Evolutionary conservation across 2,329 filamentous ascomycete genomes (phyloP), one percentile per base, ranked within the genome.

Genomic region (Pseudogymnoascus sp.): DNA sequence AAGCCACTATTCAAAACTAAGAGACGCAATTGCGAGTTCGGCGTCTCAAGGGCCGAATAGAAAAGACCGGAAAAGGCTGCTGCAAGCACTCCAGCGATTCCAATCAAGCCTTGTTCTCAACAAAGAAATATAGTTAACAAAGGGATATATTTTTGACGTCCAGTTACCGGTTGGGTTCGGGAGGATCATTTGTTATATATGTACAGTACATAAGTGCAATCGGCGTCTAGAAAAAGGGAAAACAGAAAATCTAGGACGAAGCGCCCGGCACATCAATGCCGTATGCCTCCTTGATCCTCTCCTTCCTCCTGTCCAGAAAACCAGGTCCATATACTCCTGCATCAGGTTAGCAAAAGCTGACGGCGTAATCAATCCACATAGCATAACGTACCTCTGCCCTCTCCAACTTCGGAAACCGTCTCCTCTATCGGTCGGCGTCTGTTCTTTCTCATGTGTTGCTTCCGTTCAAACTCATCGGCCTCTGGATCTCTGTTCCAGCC

Each of bases 201-300:
- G 36, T 60, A 60, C 58, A 60, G 33, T 60, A 41, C 58, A 41
- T 38, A 60, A 39, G 28, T 55, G n/a, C 25, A 55, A 55, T 33
- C 49, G n/a, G 58, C 16, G 35, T 60, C 58, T 60, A 39, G 58
- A 41, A 30, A 41, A 16, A 8, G n/a, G 25, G 19, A 4, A 60
- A 60, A 41, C 33, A 41, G 33, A 23, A 39, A 60, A 39, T 60
- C 36, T 60, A 60, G 58, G 36, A 41, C 23, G 58, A 38, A 2
- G 66, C 70, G 14, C 66, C 67, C 23, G 71, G 70, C 14, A 90
- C 84, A 67, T 90, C 86, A 67, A 89, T 83, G 62, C 87, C 86
- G 70, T 90, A 90, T 68, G 81, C 83, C 73, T 86, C 82, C 78
- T 88, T 84, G 73, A 91, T 80, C 69, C 85, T 79, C 73, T 87